Percentiles rank a stretch among this genome's conserved stretches.
Conservation (phyloP, 192 early-diverging fungal species). For the Rhizophagus clarus region DNA sequence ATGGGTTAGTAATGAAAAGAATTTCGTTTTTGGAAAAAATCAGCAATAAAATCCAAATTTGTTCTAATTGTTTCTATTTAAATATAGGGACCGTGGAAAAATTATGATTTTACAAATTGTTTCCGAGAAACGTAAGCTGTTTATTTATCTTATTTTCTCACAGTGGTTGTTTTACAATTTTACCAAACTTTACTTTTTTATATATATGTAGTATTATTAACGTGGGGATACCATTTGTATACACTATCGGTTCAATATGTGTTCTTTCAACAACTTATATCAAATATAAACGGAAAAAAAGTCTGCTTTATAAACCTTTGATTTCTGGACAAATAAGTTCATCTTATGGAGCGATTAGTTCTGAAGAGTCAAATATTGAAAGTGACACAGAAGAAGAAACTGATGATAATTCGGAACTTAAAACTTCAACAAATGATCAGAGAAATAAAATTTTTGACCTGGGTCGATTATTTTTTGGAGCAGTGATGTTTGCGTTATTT, state of each 20-base stretch:
- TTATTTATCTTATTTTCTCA: background rate
- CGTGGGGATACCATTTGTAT: background rate
- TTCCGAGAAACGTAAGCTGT: slow-evolving; percentile 5
- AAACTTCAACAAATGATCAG: background rate
- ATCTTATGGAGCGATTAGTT: slow-evolving; percentile 4
- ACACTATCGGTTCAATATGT: background rate
- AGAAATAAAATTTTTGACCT: slow-evolving; percentile 10
- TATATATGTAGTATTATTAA: background rate
- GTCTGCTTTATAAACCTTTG: background rate
- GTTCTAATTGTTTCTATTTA: background rate
- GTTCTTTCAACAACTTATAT: background rate
- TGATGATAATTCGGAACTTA: background rate
- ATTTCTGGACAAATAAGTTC: background rate
- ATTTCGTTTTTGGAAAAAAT: background rate
- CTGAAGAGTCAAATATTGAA: background rate
- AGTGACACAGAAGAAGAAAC: background rate
- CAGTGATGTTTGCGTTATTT: slow-evolving; percentile 1
- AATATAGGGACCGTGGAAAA: background rate
- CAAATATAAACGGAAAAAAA: background rate
- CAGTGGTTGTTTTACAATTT: background rate
- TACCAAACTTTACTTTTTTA: background rate
- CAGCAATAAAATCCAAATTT: background rate
- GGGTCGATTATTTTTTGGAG: background rate
- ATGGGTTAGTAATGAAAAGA: slow-evolving; percentile 6
- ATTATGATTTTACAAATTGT: slow-evolving; percentile 9